Conservation (phyloP, 2,329 filamentous ascomycete species). For the Aureobasidium musti region DNA sequence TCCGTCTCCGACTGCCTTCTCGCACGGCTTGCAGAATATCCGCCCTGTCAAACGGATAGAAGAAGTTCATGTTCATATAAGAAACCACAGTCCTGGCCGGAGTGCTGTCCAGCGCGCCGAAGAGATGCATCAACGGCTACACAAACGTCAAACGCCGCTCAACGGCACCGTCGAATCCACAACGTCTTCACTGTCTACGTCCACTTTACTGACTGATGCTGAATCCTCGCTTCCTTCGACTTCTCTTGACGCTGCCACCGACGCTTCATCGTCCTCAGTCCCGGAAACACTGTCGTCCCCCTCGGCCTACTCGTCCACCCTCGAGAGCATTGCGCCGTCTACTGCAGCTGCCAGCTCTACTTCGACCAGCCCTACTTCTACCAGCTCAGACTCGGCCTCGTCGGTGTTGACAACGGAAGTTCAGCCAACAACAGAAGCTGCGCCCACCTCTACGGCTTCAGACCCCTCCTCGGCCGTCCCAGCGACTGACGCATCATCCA, state of each 20-base stretch:
- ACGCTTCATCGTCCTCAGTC: background rate
- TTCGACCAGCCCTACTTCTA: background rate
- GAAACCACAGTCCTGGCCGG: slow-evolving; percentile 23
- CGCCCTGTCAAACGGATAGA: slow-evolving; percentile 19
- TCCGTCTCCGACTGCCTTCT: slow-evolving; percentile 30
- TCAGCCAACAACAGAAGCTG: slow-evolving; percentile 3
- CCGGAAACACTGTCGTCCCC: background rate
- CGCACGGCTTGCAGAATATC: slow-evolving; percentile 27
- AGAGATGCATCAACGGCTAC: slow-evolving; percentile 19
- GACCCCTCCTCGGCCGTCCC: background rate
- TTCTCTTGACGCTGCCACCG: slow-evolving; percentile 2
- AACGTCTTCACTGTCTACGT: slow-evolving; percentile 28
- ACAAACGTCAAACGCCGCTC: slow-evolving; percentile 28
- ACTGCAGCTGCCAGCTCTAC: background rate
- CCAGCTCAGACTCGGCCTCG: background rate
- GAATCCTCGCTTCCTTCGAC: slow-evolving; percentile 15
- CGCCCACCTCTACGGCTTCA: background rate
- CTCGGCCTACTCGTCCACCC: slow-evolving; percentile 11
- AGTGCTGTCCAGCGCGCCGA: slow-evolving; percentile 2
- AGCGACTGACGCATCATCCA: background rate
- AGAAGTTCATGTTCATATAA: slow-evolving; percentile 27
- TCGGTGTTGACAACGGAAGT: background rate
- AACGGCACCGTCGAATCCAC: slow-evolving; percentile 25
- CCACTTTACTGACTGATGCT: slow-evolving; percentile 29
- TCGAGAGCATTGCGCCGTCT: slow-evolving; percentile 10